Evolutionary conservation across 257 asterid species (phyloP).

Genomic region (Scutellaria minor): DNA sequence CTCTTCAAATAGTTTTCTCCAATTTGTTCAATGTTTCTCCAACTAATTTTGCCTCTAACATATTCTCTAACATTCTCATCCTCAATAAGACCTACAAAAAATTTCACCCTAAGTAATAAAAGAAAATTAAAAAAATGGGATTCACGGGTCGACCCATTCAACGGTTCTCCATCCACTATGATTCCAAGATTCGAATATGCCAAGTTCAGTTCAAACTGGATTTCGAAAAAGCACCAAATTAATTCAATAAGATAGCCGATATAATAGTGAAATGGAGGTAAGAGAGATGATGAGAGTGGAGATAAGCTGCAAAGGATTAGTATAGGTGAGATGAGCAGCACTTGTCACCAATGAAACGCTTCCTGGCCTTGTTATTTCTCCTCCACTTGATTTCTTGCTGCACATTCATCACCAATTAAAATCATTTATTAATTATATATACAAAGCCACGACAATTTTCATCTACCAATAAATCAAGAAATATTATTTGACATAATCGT

Average conservation of each 20-base stretch:
- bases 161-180: no score
- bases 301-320: not conserved
- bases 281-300: not conserved
- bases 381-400: conserved; percentile 66
- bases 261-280: conserved; percentile 23
- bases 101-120: not conserved
- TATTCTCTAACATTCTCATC: not conserved
- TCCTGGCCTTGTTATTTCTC: conserved; percentile 38
- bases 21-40: not conserved
- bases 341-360: conserved; percentile 46
- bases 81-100: conserved; percentile 2
- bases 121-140: no score
- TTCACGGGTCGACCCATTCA: no score
- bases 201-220: not conserved
- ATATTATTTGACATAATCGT: not conserved
- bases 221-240: not conserved
- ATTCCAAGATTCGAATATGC: no score
- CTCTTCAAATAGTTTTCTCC: not conserved
- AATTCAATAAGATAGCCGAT: conserved; percentile 1
- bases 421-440: not conserved
- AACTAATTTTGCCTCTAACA: not conserved
- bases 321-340: conserved; percentile 28
- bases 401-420: conserved; percentile 27
- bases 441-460: not conserved
- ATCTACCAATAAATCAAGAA: not conserved